Conservation (phyloP, 306 rosid genomes). For the Quercus suber region DNA sequence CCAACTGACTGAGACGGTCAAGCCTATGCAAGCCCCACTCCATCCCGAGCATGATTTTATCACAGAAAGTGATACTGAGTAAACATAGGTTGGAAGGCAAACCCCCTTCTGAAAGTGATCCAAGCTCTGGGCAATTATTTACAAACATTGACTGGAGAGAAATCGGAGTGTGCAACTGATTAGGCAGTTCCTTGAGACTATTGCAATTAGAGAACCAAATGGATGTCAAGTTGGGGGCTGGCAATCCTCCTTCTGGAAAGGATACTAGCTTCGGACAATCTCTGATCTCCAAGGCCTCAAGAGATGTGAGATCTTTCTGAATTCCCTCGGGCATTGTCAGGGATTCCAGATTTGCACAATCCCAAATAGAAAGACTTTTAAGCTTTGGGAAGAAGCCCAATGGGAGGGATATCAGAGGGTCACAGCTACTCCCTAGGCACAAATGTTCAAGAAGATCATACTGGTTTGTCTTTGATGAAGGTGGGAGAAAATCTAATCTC, state of each 20-base stretch:
- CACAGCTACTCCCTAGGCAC: not conserved
- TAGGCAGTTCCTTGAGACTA: not conserved
- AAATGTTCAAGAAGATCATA: not conserved
- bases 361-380: not conserved
- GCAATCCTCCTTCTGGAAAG: not conserved
- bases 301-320: not conserved
- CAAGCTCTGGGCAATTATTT: not conserved
- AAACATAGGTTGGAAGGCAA: not conserved
- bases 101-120: not conserved
- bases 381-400: conserved; percentile 2
- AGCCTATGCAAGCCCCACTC: conserved; percentile 1
- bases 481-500: not conserved
- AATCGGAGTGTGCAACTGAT: not conserved
- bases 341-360: not conserved
- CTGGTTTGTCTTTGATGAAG: not conserved
- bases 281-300: not conserved
- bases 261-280: not conserved
- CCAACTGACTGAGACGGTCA: not conserved
- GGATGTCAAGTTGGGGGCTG: not conserved
- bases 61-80: not conserved
- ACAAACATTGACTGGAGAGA: not conserved
- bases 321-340: not conserved
- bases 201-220: not conserved
- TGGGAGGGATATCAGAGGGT: not conserved
- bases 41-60: not conserved